Evolutionary conservation across 2,329 filamentous ascomycete species (phyloP), one percentile per base, ranked within the genome.

Genomic region (Colletotrichum tanaceti): DNA sequence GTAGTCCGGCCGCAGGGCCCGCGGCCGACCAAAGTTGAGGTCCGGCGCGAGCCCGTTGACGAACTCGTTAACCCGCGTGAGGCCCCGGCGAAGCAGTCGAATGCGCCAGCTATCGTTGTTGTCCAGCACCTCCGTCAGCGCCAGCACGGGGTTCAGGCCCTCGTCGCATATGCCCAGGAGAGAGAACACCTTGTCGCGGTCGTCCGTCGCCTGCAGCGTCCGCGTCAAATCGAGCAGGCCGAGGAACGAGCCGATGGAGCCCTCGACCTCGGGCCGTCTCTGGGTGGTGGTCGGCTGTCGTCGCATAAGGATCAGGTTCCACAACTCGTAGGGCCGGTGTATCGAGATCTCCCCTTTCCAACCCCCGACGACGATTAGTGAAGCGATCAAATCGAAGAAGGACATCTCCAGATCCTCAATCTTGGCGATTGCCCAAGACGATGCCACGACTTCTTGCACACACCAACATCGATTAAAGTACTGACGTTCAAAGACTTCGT

Each of bases 1-100:
- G 43, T 72, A 72, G 35, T 72, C 65, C 22, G 70, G 68, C 10
- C 49, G 57, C 22, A 72, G 28, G 7, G 68, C 68, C 43, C 39
- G 58, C 16, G 64, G 65, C 16, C 60, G 54, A 11, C 68, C 70
- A 43, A 72, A 65, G 28, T 65, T 47, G 13, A 62, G 39, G 18
- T 57, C 14, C 2, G 68, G 61, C 14, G 32, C 55, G 20, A 63
- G 65, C 22, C 49, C 62, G 49, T 69, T 69, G 4, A 69, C 43
- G 28, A 57, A 60, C 11, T 69, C 49, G 20, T 63, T 39, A 32
- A 72, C 13, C 20, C 65, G 54, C 20, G 53, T 71, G 10, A 71
- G 18, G 10, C 68, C 68, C 5, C 70, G 55, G 1, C 59, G 50
- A n/a, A 72, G 35, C 13, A 61, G 35, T 11, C 57, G 54, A n/a